Evolutionary conservation across 768 basidiomycete genomes (phyloP), one percentile per base, ranked within the genome.

Genomic region (Pleurotus cornucopiae): DNA sequence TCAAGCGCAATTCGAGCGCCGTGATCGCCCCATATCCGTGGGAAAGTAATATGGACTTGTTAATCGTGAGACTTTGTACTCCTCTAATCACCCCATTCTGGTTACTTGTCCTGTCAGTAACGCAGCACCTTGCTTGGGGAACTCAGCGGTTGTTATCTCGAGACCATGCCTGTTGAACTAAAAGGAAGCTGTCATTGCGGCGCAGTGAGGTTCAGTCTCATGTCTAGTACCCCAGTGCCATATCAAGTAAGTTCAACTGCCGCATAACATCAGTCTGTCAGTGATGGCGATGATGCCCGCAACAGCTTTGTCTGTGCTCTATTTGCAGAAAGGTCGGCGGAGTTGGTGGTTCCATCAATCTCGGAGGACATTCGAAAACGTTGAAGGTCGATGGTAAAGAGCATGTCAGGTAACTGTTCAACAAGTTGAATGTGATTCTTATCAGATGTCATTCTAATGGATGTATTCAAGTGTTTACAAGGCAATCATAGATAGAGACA

Each of bases 241-340:
- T 88, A 85, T 63, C 83, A 85, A 72, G 84, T 83, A 54, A 25
- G 70, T 58, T 21, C 5, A 26, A 26, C 12, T 18, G 18, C 51
- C 5, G 30, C 23, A 3, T 6, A 30, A 23, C 21, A 6, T 13
- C 18, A 21, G 9, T 25, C 57, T 25, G 20, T 9, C 38, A 9
- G 1, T 37, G 18, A 54, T 30, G 18, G 43, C 44, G 34, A 20
- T 60, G 38, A n/a, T 23, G 41, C 13, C n/a, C 6, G 30, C 40
- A 16, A 21, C 57, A 85, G 81, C 64, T 87, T 30, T 88, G 86
- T 61, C 52, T 81, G 4, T 88, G 86, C 64, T 86, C 84, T 34
- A 86, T 88, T 58, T 88, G 86, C 63, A 80, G 86, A 56, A 88
- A 88, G 66, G 83, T 85, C 7, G 85, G 85, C 39, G 86, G 86